Percentiles rank a stretch among this genome's conserved stretches.
phyloP scores from a whole-genome alignment of 768 basidiomycete genomes.

The Steccherinum ochraceum region DNA sequence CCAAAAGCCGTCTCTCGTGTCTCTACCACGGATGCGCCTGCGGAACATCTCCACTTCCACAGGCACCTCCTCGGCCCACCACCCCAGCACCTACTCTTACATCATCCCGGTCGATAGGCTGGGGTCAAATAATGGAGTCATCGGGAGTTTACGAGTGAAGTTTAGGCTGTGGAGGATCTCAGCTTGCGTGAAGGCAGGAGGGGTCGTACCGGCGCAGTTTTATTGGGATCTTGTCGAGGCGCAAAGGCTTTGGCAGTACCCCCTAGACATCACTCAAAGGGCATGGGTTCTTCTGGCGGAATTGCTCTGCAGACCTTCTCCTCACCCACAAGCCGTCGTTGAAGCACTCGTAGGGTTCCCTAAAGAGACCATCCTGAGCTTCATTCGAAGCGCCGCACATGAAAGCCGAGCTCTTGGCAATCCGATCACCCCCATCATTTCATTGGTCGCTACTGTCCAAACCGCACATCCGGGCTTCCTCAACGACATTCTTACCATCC shows the following conservation, averaged over 20 bases:
- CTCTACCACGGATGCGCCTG: no score
- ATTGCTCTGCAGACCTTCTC: not conserved
- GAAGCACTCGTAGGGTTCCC: not conserved
- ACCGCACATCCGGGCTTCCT: not conserved
- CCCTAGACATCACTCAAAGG: not conserved
- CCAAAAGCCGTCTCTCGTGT: no score
- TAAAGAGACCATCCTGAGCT: not conserved
- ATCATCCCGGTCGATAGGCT: no score
- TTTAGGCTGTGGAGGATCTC: not conserved
- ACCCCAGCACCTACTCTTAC: no score
- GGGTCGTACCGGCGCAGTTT: not conserved
- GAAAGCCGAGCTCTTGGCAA: not conserved
- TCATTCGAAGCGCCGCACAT: not conserved
- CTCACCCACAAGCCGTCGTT: not conserved
- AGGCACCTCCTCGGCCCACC: no score
- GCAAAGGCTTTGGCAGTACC: not conserved
- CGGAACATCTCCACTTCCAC: no score
- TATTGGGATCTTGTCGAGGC: not conserved
- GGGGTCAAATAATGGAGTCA: not conserved
- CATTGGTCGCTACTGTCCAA: not conserved
- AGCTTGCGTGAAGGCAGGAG: not conserved
- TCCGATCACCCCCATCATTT: not conserved
- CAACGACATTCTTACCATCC: not conserved
- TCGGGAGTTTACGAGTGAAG: not conserved
- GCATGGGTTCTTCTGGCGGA: not conserved